A percentile compares a stretch with the other conserved stretches of the same genome.
Evolutionary conservation across 495 filamentous ascomycete genomes (phyloP).

Genomic region (Penicillium ochrochloron): DNA sequence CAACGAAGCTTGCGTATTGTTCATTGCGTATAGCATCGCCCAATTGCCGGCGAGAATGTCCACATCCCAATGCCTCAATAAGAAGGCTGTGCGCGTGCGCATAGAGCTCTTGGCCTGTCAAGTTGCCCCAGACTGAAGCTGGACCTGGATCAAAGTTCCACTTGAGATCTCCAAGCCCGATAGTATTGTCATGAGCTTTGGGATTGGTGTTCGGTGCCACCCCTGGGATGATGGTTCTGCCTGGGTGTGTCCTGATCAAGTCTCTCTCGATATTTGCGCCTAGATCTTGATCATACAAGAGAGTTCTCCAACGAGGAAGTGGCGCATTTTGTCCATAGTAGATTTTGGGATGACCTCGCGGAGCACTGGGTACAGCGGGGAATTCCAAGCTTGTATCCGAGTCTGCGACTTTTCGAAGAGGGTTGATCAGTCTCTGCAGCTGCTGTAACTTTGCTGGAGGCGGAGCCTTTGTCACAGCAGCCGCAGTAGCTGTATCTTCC

Average conservation of each 20-base stretch:
- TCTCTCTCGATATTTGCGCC: conserved; percentile 8
- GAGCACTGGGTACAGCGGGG: background rate
- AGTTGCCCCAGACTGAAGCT: conserved; percentile 13
- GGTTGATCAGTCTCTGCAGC: background rate
- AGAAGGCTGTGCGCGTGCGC: background rate
- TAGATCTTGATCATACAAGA: background rate
- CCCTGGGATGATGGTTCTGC: conserved; percentile 7
- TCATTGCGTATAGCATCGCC: conserved; percentile 18
- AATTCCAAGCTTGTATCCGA: background rate
- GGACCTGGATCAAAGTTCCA: conserved; percentile 38
- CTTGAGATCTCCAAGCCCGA: conserved; percentile 21
- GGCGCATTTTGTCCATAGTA: conserved; percentile 21
- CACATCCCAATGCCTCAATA: conserved; percentile 20
- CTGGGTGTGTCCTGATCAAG: conserved; percentile 15
- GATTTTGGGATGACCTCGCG: conserved; percentile 6
- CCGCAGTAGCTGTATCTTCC: background rate
- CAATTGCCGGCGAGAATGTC: conserved; percentile 16
- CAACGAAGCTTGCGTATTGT: conserved; percentile 5
- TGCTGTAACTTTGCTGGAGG: background rate
- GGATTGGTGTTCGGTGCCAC: conserved; percentile 8
- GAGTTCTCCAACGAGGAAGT: conserved; percentile 27
- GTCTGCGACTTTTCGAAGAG: background rate
- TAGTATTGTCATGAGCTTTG: conserved; percentile 11
- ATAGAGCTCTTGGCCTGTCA: conserved; percentile 6
- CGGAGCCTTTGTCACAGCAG: background rate